phyloP scores from a whole-genome alignment of 352 stramenopile genomes.

The Phytophthora crassamura region DNA sequence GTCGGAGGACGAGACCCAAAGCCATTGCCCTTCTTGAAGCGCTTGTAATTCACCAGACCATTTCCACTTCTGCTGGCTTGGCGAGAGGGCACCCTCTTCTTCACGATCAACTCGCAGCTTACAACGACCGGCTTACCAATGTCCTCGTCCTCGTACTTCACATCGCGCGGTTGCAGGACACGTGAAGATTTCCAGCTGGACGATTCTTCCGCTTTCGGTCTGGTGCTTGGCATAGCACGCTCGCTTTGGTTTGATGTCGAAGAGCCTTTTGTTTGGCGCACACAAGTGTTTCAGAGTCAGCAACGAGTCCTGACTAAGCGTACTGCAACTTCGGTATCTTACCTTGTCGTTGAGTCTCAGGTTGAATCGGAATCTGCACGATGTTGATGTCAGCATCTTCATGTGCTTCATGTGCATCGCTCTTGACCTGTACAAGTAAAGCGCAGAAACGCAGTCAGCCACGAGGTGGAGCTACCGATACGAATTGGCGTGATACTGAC shows the following conservation, averaged over 20 bases:
- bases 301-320: not conserved
- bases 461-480: not conserved
- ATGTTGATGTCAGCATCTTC: slow-evolving; percentile 38
- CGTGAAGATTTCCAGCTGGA: slow-evolving; percentile 46
- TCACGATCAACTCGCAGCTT: slow-evolving; percentile 63
- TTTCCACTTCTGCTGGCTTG: slow-evolving; percentile 4
- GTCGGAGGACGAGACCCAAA: slow-evolving; percentile 46
- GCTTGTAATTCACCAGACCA: slow-evolving; percentile 77
- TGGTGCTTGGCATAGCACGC: slow-evolving; percentile 1
- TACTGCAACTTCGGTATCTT: not conserved
- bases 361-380: slow-evolving; percentile 26
- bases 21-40: slow-evolving; percentile 84
- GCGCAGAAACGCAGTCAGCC: not conserved
- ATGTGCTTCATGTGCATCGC: slow-evolving; percentile 5
- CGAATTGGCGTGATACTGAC: not conserved
- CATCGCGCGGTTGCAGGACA: slow-evolving; percentile 28
- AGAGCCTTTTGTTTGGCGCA: slow-evolving; percentile 13
- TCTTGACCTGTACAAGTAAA: slow-evolving; percentile 25
- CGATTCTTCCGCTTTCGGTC: slow-evolving; percentile 7
- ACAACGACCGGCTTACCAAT: slow-evolving; percentile 52
- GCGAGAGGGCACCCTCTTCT: slow-evolving; percentile 23
- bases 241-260: slow-evolving; percentile 14
- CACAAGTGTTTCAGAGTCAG: slow-evolving; percentile 10
- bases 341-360: slow-evolving; percentile 28
- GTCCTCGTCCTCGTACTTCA: slow-evolving; percentile 41